These are phyloP conservation scores for Teratosphaeria viscida DNA, from an alignment of 2,329 filamentous ascomycete species.

Conservation along the genomic window DNA sequence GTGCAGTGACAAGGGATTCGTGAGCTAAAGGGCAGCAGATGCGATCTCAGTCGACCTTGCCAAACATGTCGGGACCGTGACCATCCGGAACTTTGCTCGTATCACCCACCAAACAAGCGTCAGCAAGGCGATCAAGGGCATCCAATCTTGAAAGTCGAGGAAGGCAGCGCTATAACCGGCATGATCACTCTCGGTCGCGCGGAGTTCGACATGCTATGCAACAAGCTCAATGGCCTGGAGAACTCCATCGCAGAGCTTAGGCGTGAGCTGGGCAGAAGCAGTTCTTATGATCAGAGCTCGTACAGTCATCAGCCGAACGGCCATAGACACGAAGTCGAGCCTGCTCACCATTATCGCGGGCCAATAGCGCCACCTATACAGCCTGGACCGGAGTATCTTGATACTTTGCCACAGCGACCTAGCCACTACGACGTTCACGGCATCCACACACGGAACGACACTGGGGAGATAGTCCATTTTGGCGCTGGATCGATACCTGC, in stretches of 20 bases:
- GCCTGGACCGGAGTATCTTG: neutral
- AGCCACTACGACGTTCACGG: constrained; percentile 42
- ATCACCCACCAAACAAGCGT: constrained; percentile 28
- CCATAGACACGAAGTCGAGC: constrained; percentile 1
- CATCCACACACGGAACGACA: constrained; percentile 50
- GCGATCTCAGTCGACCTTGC: constrained; percentile 38
- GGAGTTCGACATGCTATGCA: constrained; percentile 40
- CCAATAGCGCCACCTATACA: neutral
- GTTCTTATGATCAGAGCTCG: constrained; percentile 6
- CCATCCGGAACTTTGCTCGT: constrained; percentile 40
- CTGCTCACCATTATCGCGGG: neutral
- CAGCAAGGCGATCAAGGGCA: constrained; percentile 17
- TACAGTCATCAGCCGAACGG: neutral
- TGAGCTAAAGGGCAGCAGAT: constrained; percentile 21
- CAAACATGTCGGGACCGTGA: constrained; percentile 41
- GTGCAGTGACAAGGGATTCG: neutral
- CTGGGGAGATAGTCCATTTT: constrained; percentile 51
- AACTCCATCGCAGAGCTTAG: constrained; percentile 35
- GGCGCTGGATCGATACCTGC: constrained; percentile 53
- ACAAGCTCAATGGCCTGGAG: constrained; percentile 38
- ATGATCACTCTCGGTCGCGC: constrained; percentile 24
- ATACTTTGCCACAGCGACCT: constrained; percentile 1
- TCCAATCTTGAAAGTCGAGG: constrained; percentile 10
- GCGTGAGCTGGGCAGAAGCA: constrained; percentile 17
- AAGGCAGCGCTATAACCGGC: constrained; percentile 7